Evolutionary conservation across 805 yeast genomes (phyloP).

Genomic region (Lachancea waltii): DNA sequence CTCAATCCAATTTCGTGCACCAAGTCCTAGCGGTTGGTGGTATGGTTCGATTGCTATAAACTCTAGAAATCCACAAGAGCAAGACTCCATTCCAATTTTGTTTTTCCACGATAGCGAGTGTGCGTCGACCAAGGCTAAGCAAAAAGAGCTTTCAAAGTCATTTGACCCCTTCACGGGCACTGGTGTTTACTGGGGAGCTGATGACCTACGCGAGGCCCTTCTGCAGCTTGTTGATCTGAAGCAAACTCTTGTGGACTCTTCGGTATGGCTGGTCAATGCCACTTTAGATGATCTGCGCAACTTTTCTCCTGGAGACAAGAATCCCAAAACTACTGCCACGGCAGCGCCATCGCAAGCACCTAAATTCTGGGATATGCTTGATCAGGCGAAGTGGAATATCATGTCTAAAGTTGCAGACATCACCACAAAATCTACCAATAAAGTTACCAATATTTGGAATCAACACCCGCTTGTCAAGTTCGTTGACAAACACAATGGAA

Average conservation of each 20-base stretch:
- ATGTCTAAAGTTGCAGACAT: constrained; percentile 79
- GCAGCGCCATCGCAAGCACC: neutral
- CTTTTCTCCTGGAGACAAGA: constrained; percentile 20
- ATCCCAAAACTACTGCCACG: neutral
- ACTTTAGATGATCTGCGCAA: constrained; percentile 41
- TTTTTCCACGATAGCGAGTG: constrained; percentile 91
- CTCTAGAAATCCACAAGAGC: constrained; percentile 42
- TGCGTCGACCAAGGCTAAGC: constrained; percentile 62
- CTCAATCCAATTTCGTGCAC: constrained; percentile 78
- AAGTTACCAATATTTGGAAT: constrained; percentile 19
- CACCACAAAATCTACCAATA: constrained; percentile 37
- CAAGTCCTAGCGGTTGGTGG: constrained; percentile 80
- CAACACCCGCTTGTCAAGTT: constrained; percentile 28
- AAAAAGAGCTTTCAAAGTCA: constrained; percentile 49
- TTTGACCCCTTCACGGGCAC: constrained; percentile 68
- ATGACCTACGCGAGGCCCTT: constrained; percentile 56
- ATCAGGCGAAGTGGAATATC: constrained; percentile 72
- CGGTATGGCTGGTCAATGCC: constrained; percentile 74
- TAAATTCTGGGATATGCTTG: constrained; percentile 23
- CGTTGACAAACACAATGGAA: constrained; percentile 39
- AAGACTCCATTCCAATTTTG: constrained; percentile 68
- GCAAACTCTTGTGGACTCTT: constrained; percentile 62
- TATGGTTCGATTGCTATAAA: constrained; percentile 78
- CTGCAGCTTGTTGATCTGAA: constrained; percentile 53
- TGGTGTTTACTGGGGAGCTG: constrained; percentile 86